Percentiles rank a stretch among this genome's conserved stretches.
Conservation (phyloP, 1,284 basidiomycete species). For the Trametes polyzona region DNA sequence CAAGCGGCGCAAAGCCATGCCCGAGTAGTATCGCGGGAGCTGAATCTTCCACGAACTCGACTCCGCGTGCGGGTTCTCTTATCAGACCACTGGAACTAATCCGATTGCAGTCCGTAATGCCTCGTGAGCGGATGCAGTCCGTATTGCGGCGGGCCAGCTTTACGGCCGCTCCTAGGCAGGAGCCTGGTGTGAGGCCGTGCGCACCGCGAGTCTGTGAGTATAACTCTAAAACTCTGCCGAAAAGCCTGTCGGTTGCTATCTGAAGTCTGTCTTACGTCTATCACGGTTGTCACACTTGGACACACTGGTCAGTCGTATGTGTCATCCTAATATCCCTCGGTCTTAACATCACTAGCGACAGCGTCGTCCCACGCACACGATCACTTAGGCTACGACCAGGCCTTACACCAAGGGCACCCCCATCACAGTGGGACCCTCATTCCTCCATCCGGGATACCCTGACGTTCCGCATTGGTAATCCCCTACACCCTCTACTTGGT, state of each 20-base stretch:
- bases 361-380: neutral
- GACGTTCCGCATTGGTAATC: neutral
- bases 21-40: slow-evolving; percentile 15
- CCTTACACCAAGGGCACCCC: neutral
- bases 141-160: neutral
- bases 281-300: neutral
- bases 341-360: neutral
- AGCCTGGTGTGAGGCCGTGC: slow-evolving; percentile 1
- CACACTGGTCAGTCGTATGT: too few relatives aligned
- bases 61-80: neutral
- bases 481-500: neutral
- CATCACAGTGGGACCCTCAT: neutral
- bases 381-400: neutral
- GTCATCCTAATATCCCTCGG: too few relatives aligned
- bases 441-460: neutral
- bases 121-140: neutral
- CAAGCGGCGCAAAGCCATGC: slow-evolving; percentile 4
- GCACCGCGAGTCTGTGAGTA: neutral
- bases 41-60: slow-evolving; percentile 6
- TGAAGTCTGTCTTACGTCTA: slow-evolving; percentile 1
- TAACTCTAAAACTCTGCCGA: slow-evolving; percentile 10
- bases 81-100: neutral
- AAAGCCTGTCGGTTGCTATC: slow-evolving; percentile 16
- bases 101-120: neutral
- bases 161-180: neutral